Evolutionary conservation across 805 yeast genomes (phyloP), one percentile per base, ranked within the genome.

Genomic region (Myxozyma udenii): DNA sequence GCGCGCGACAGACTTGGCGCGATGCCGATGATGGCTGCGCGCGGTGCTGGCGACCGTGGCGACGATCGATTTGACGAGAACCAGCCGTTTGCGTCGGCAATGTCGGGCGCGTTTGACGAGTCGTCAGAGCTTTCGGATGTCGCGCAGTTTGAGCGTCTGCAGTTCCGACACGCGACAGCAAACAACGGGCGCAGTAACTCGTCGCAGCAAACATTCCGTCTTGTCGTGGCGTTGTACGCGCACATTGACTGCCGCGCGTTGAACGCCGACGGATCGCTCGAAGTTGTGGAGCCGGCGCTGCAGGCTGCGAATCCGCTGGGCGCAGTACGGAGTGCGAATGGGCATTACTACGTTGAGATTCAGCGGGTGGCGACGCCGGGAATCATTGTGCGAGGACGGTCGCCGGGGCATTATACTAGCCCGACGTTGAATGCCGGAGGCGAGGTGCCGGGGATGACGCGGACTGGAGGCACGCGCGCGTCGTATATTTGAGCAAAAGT

Each of bases 271-370:
- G 53, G 49, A 16, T 47, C 46, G 25, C 24, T 16, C 12, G 47
- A 18, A 19, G 24, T 24, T 45, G 36, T 25, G 21, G 58, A 79
- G 83, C 3, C 75, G 9, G 33, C 9, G 14, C 14, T 28, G 14
- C 33, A 28, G 14, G 14, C 9, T 28, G 9, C 33, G 14, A 28
- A 28, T 28, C 9, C 14, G 9, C 9, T 28, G 80, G 3, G 76
- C 81, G 5, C 87, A 86, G 0, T 80, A 85, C 0, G 7, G 18
- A 30, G 22, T 21, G 33, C 26, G n/a, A 55, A 78, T 83, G 9
- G 75, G 79, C 21, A 36, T 32, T 12, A 33, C 5, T 49, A 37
- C 30, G 47, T 54, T 36, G 56, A 51, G 44, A 23, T 54, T 33
- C 52, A 48, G 41, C 41, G 58, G 2, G 42, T 50, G 5, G 44